Evolutionary conservation across 345 rosid genomes (phyloP), one percentile per base, ranked within the genome.

Genomic region (Dimocarpus longan): DNA sequence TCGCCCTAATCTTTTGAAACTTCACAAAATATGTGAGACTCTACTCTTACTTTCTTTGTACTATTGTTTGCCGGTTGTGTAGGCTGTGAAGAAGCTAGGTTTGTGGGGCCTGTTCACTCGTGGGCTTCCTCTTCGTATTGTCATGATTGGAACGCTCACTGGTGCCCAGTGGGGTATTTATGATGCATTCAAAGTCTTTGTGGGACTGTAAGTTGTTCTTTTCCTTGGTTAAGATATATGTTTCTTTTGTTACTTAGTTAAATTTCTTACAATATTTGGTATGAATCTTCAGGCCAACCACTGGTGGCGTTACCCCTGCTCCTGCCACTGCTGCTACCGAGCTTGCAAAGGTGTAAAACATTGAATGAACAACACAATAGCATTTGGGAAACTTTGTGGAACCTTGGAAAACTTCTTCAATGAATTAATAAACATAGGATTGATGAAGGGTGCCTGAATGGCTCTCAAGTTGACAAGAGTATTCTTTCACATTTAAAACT

Each of bases 141-240:
- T 93, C 84, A 96, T 96, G 99, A 97, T 96, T 8, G 99, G 99
- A 76, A 93, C 99, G 39, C 93, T 96, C 72, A 96, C 98, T 0
- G 98, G 97, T 70, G 98, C 98, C 12, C 99, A 97, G 60, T 97
- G 99, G 99, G 98, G 92, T 48, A 79, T 97, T 75, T 97, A 97
- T 74, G 99, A 97, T 84, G 95, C 98, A 63, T 93, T 97, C 90
- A 97, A 97, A 88, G 98, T 97, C 24, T 93, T 89, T 56, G 98
- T 97, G 76, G 99, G 99, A 86, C 88, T 97, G 98, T 96, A 85
- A 93, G 98, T 88, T 73, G 98, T 88, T 73, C 70, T 80, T 68
- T 76, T 15, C 5, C 10, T 16, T 26, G 54, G 66, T 74, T 39
- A 3, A 64, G 5, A 9, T 22, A 26, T 72, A 63, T 68, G 66